Evolutionary conservation across 192 early-diverging fungal species (phyloP), one percentile per base, ranked within the genome.

Genomic region (Paraglomus brasilianum): DNA sequence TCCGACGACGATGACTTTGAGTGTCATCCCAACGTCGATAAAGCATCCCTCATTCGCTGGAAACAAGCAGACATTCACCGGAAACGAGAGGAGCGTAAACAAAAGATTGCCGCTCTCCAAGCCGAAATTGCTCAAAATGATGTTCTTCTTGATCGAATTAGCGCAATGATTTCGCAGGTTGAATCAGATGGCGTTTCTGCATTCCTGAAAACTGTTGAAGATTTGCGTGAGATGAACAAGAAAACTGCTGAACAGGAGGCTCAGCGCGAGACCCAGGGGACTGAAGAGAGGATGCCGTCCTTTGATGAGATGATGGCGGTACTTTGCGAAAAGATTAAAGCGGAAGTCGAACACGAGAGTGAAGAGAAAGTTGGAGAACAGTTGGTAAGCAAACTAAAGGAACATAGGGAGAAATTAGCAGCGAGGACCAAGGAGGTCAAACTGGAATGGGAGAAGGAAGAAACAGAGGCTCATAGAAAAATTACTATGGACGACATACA

Each of bases 1-100:
- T 93, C 91, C 42, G 95, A 97, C 80, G 95, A 97, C 82, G 92
- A 91, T n/a, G 95, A 97, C 77, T 90, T 97, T 75, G 95, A 97
- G 72, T 81, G 83, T n/a, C 91, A 93, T 80, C 95, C 95, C 40
- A 96, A 98, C 62, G 93, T 98, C 13, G 95, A 98, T 76, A 93
- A 94, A 70, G 85, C 86, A 41, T 93, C 93, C 8, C 87, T 93
- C 73, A 87, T 98, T 66, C 87, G 90, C 53, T 92, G 94, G 91
- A 89, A 90, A 24, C 95, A 96, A 79, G 86, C 90, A 30, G 87
- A 92, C 58, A 90, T 96, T 72, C 95, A 95, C 72, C 83, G 83
- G 17, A 84, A 94, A 69, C 93, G 96, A 22, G 88, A 90, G 15
- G 89, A 86, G 60, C 87, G 93, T 49, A 83, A 72, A 71, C 85